A percentile compares a stretch with the other conserved stretches of the same genome.
phyloP scores from a whole-genome alignment of 495 filamentous ascomycete species.

The Cercophora samala region DNA sequence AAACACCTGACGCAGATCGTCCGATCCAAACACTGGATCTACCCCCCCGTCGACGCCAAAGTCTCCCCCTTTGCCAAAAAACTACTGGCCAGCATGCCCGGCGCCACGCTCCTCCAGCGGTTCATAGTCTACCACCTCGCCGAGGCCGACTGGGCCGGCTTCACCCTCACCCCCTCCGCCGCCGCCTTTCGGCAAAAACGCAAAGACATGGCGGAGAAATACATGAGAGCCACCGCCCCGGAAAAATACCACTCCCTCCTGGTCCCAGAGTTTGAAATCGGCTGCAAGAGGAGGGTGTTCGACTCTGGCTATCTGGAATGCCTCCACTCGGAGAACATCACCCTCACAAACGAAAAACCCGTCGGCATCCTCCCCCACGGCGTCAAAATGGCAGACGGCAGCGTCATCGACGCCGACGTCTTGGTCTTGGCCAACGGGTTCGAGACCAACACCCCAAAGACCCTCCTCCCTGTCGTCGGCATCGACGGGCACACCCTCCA shows the following conservation, averaged over 20 bases:
- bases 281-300: conserved; percentile 47
- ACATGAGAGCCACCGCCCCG: conserved; percentile 40
- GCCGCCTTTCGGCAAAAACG: conserved; percentile 14
- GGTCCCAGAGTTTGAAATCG: conserved; percentile 43
- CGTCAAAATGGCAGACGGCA: conserved; percentile 28
- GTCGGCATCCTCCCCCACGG: conserved; percentile 37
- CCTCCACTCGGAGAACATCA: conserved; percentile 35
- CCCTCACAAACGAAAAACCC: conserved; percentile 35
- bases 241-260: conserved; percentile 42
- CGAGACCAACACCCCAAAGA: conserved; percentile 32
- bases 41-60: conserved; percentile 32
- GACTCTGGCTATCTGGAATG: conserved; percentile 34
- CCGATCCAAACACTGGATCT: conserved; percentile 37
- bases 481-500: conserved; percentile 16
- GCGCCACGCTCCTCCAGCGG: conserved; percentile 27
- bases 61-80: conserved; percentile 11
- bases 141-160: conserved; percentile 30
- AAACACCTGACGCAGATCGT: conserved; percentile 36
- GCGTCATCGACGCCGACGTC: conserved; percentile 37
- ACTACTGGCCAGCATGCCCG: conserved; percentile 29
- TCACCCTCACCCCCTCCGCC: conserved; percentile 21
- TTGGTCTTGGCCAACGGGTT: conserved; percentile 46
- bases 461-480: conserved; percentile 37
- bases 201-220: conserved; percentile 24
- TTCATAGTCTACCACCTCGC: conserved; percentile 29